Evolutionary conservation across 2,329 filamentous ascomycete species (phyloP).

Genomic region (Chaetomium sp.): DNA sequence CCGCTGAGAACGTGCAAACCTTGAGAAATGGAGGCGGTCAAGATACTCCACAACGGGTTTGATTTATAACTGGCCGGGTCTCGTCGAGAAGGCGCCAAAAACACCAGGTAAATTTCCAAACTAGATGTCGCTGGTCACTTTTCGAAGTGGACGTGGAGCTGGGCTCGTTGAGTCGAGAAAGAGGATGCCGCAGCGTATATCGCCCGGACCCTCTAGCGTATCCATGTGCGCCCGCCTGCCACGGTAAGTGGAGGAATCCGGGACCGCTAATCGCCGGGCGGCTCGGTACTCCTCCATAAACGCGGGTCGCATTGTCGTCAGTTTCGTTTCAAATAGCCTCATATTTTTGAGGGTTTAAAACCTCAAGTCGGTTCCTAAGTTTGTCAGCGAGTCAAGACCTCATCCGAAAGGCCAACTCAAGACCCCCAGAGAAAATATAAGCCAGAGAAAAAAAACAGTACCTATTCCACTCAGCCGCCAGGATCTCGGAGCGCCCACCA

Average conservation of each 20-base stretch:
- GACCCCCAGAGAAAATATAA: neutral
- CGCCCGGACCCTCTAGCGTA: neutral
- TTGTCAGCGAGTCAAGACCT: conserved; percentile 5
- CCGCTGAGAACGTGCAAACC: no score
- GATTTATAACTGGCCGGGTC: no score
- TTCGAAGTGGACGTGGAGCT: no score
- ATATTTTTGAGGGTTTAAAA: conserved; percentile 14
- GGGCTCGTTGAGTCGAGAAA: no score
- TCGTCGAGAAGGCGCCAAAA: no score
- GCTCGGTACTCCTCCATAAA: conserved; percentile 5
- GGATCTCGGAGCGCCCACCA: neutral
- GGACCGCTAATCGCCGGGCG: neutral
- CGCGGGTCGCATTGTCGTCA: conserved; percentile 16
- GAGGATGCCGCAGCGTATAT: no score
- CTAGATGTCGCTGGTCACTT: no score
- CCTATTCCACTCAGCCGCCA: neutral
- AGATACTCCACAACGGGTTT: no score
- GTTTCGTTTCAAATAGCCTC: conserved; percentile 26
- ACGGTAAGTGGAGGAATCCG: conserved; percentile 5
- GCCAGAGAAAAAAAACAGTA: neutral
- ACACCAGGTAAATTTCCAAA: no score
- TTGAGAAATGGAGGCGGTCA: no score
- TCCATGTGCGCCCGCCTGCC: conserved; percentile 2
- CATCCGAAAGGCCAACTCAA: conserved; percentile 8
- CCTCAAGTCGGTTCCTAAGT: conserved; percentile 1